Evolutionary conservation across 768 basidiomycete genomes (phyloP).

Genomic region (Tulasnella sp.): DNA sequence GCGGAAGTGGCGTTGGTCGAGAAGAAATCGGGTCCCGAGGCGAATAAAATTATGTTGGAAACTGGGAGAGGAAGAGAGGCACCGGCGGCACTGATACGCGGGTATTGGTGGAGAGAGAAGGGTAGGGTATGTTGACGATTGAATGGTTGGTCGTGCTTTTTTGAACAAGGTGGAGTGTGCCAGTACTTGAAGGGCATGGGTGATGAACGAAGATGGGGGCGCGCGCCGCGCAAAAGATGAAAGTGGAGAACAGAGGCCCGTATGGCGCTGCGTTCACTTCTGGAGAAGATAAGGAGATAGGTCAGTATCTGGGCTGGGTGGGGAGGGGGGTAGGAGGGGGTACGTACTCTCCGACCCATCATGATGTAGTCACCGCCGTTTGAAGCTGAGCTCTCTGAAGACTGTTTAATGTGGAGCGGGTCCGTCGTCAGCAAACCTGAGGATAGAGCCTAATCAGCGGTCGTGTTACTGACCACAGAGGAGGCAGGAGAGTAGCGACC

Average conservation of each 20-base stretch:
- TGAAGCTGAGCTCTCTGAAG: conserved; percentile 28
- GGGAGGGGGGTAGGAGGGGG: neutral
- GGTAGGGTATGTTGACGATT: neutral
- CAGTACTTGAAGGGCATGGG: neutral
- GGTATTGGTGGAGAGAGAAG: neutral
- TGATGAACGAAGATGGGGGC: conserved; percentile 7
- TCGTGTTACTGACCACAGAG: conserved; percentile 28
- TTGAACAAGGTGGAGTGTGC: neutral
- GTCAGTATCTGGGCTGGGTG: conserved; percentile 4
- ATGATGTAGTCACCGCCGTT: conserved; percentile 33
- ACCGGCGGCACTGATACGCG: neutral
- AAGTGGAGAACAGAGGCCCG: neutral
- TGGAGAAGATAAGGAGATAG: conserved; percentile 18
- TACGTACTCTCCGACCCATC: conserved; percentile 31
- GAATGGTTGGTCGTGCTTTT: neutral
- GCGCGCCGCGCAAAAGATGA: neutral
- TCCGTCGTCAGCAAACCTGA: neutral
- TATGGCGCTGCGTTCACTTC: conserved; percentile 17
- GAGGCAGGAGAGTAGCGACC: conserved; percentile 30
- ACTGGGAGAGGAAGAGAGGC: neutral
- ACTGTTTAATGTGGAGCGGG: neutral
- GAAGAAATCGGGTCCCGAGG: neutral
- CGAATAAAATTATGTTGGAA: conserved; percentile 18
- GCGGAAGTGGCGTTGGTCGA: neutral
- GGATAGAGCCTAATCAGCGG: neutral